phyloP scores from a whole-genome alignment of 2,329 filamentous ascomycete species.

The Zasmidium angulare region DNA sequence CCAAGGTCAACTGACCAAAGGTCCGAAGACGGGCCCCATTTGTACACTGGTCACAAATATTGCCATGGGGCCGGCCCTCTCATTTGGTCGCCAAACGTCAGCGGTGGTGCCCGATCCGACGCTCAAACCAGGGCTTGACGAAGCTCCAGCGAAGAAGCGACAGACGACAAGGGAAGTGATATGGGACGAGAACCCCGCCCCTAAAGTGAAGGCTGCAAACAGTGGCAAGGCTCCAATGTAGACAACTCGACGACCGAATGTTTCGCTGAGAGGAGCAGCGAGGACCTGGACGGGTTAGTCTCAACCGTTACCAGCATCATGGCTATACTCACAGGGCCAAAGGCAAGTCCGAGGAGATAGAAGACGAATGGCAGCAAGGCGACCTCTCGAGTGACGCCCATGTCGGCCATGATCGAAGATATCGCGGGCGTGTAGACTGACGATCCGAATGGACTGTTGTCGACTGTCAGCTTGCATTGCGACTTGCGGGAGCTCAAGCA shows the following conservation, averaged over 20 bases:
- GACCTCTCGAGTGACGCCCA: constrained; percentile 53
- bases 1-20: neutral
- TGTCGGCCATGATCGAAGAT: constrained; percentile 50
- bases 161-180: constrained; percentile 54
- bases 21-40: constrained; percentile 6
- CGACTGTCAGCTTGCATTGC: neutral
- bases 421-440: constrained; percentile 19
- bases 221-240: constrained; percentile 50
- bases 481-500: neutral
- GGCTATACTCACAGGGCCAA: constrained; percentile 49
- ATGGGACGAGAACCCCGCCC: constrained; percentile 51
- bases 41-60: constrained; percentile 7
- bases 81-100: constrained; percentile 13
- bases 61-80: constrained; percentile 12
- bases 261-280: constrained; percentile 60
- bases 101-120: constrained; percentile 13
- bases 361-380: constrained; percentile 59
- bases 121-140: constrained; percentile 59
- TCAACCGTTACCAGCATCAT: neutral
- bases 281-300: constrained; percentile 39
- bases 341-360: constrained; percentile 59
- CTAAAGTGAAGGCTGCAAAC: constrained; percentile 56
- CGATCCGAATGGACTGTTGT: constrained; percentile 32
- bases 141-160: constrained; percentile 70
- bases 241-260: constrained; percentile 54